Evolutionary conservation across 1,139 yeast species (phyloP), one percentile per base, ranked within the genome.

Genomic region (Protomyces inundatus): DNA sequence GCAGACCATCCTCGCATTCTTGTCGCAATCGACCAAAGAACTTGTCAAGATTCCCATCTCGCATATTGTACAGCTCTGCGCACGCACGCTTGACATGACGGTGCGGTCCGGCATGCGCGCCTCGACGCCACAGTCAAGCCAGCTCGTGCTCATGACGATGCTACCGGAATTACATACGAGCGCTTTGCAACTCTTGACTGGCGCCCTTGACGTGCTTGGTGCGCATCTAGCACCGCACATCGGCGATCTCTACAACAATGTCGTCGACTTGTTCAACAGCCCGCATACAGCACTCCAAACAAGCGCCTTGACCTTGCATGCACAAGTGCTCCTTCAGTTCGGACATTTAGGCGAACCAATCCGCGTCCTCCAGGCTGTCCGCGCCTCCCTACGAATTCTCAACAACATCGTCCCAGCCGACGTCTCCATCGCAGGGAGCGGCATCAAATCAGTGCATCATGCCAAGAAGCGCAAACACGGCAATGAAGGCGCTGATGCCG

Each of bases 391-490:
- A 6, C 9, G 34, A 6, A 58, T 55, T 12, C 14, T 58, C 9
- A 39, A 32, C 7, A n/a, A 30, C 10, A 23, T 58, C 7, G 45
- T 51, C 1, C 62, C 55, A 5, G 39, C 62, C 4, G 32, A 53
- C 7, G 42, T n/a, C 7, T 35, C 53, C 14, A 50, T 37, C n/a
- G 32, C 40, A 12, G 35, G 54, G 6, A 50, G 39, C 23, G 6
- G 35, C n/a, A n/a, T 12, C 33, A 54, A 39, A 40, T 33, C 16
- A 14, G 42, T 32, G 10, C 33, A 42, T 9, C 61, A 57, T 32
- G 48, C 50, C 54, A 58, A 42, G 33, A 54, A 54, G 39, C 39
- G 62, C 33, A 58, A 58, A 34, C 62, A 58, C 33, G 62, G 55
- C n/a, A 52, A 51, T 33, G 56, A 58, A 9, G 62, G 62, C 30